These are phyloP conservation scores for Pterulicium gracile DNA, from an alignment of 1,284 basidiomycete species.

Conservation along the genomic window DNA sequence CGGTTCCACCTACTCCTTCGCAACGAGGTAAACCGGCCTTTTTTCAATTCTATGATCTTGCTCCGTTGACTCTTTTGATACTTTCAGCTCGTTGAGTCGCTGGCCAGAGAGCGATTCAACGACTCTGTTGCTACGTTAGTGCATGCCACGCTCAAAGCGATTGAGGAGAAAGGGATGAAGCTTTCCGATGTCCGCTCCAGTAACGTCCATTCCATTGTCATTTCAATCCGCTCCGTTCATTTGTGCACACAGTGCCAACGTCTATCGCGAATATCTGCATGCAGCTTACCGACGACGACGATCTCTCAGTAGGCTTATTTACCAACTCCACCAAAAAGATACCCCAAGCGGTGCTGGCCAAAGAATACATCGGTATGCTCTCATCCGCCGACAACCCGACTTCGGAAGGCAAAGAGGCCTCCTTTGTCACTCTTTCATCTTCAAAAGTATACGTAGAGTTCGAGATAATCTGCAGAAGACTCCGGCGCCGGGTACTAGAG, in stretches of 20 bases:
- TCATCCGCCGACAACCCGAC: slow-evolving; percentile 76
- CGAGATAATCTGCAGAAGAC: slow-evolving; percentile 59
- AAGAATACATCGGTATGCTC: slow-evolving; percentile 70
- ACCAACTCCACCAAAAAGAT: slow-evolving; percentile 42
- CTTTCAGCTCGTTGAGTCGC: slow-evolving; percentile 61
- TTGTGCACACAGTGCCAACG: slow-evolving; percentile 38
- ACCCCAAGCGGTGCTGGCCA: slow-evolving; percentile 47
- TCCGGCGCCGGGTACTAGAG: slow-evolving; percentile 70
- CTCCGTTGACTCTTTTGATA: too few species aligned
- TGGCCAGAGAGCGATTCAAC: slow-evolving; percentile 74
- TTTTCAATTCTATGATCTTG: too few species aligned
- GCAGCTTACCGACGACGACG: slow-evolving; percentile 49
- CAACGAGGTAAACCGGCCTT: slow-evolving; percentile 61
- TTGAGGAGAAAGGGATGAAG: slow-evolving; percentile 50
- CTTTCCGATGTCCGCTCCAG: slow-evolving; percentile 58
- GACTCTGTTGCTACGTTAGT: slow-evolving; percentile 61
- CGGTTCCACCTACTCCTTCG: slow-evolving; percentile 84
- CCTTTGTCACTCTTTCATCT: slow-evolving; percentile 59
- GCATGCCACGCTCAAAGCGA: slow-evolving; percentile 58
- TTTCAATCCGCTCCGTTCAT: slow-evolving; percentile 6
- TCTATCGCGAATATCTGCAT: slow-evolving; percentile 49
- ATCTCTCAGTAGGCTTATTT: slow-evolving; percentile 47
- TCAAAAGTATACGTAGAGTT: slow-evolving; percentile 78
- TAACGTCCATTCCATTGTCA: slow-evolving; percentile 20
- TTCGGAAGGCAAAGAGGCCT: slow-evolving; percentile 47